phyloP scores from a whole-genome alignment of 2,329 filamentous ascomycete species.

The Talaromyces amestolkiae region DNA sequence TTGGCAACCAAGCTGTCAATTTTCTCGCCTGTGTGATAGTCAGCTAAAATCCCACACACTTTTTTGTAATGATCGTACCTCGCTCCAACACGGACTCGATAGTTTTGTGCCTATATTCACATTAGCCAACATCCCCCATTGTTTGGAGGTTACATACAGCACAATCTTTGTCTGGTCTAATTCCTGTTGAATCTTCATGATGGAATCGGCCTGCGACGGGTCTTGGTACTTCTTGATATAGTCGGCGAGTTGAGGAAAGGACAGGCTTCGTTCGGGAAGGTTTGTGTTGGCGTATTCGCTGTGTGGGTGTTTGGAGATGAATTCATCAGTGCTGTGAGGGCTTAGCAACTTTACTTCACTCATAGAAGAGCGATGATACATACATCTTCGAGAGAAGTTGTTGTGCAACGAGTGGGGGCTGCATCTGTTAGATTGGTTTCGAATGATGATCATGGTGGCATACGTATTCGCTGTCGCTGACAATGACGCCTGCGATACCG shows the following conservation, averaged over 20 bases:
- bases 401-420: constrained; percentile 57
- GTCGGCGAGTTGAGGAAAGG: constrained; percentile 73
- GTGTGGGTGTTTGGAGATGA: constrained; percentile 71
- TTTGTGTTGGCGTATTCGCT: constrained; percentile 61
- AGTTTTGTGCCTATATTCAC: constrained; percentile 69
- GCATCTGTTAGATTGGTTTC: neutral
- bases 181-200: constrained; percentile 94
- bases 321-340: constrained; percentile 71
- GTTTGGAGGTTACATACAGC: constrained; percentile 42
- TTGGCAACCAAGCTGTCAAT: constrained; percentile 91
- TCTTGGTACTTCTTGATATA: constrained; percentile 81
- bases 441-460: neutral
- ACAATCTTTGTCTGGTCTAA: constrained; percentile 97
- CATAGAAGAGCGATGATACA: neutral
- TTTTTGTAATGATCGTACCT: constrained; percentile 34
- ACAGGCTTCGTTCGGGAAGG: constrained; percentile 48
- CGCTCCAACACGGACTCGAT: constrained; percentile 69
- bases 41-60: neutral
- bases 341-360: neutral
- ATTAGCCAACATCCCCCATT: neutral
- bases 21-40: constrained; percentile 65
- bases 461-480: constrained; percentile 68
- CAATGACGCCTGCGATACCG: constrained; percentile 73
- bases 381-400: constrained; percentile 71
- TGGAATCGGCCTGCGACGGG: constrained; percentile 82